Conservation (phyloP, 2,329 filamentous ascomycete species). For the Colletotrichum sp. region DNA sequence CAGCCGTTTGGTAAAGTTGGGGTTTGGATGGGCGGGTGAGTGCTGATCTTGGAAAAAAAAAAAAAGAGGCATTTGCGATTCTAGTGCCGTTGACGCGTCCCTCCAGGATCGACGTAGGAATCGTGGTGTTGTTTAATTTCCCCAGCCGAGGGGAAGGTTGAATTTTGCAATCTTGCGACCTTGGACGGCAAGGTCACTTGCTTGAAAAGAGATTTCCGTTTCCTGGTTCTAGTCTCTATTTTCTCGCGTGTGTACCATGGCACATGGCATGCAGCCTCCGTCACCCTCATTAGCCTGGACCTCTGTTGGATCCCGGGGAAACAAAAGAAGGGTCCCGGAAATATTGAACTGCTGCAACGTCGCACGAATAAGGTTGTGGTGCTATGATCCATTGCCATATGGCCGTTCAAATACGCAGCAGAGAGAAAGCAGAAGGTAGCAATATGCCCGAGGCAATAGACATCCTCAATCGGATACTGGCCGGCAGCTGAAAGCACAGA, state of each 20-base stretch:
- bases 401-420: neutral
- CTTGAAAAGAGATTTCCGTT: neutral
- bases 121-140: conserved; percentile 10
- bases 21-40: neutral
- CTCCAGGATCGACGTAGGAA: conserved; percentile 10
- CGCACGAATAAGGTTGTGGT: conserved; percentile 12
- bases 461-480: neutral
- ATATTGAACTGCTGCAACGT: conserved; percentile 5
- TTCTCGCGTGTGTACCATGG: neutral
- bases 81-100: neutral
- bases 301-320: neutral
- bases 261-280: neutral
- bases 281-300: neutral
- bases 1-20: neutral
- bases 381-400: neutral
- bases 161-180: conserved; percentile 8
- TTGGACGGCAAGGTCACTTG: conserved; percentile 7
- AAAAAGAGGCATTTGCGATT: neutral
- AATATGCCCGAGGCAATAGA: neutral
- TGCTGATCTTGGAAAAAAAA: neutral
- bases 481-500: neutral
- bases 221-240: neutral
- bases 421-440: neutral
- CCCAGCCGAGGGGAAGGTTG: conserved; percentile 9
- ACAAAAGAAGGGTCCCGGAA: conserved; percentile 7